Base-by-base conservation (phyloP, 345 rosid species). In the Laguncularia racemosa region DNA sequence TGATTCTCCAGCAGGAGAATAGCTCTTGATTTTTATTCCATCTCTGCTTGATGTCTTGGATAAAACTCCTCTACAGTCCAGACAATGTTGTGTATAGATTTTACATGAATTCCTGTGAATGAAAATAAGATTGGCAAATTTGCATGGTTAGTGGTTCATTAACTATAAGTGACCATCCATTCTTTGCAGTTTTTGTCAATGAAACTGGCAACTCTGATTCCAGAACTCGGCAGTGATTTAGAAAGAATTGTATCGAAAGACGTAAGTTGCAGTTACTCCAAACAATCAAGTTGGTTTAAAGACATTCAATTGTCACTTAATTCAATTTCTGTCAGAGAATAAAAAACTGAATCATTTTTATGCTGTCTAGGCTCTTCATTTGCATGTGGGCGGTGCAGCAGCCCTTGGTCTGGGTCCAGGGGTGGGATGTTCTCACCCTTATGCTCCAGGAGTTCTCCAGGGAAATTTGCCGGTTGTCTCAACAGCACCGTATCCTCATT, bases 151-250 rank as follows among this genome's bases (percentile, higher is more conserved):
- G 1, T 9, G 40, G 40, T 33, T 33, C 40, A 57, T 60, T 53
- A 17, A 48, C 8, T 46, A 17, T 14, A 28, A 46, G 20, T 67
- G 46, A 52, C 18, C 16, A 26, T 64, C 46, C 19, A 15, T 44
- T 23, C 55, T 50, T 55, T 72, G 73, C 83, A 92, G 98, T 92
- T 92, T 67, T 69, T 92, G 67, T 89, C 96, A 3, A 92, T 92
- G 98, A 92, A 89, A 78, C 98, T 92, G n/a, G 83, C 98, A 17
- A 83, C 98, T 19, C 95, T 89, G 57, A 85, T 84, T 67, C 96
- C 98, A 15, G 98, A 85, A 61, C 45, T 84, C 64, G 76, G 78
- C 73, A 55, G 77, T 46, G 93, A 84, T 60, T 59, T 83, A 48
- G 95, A 89, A 75, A 83, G 86, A 75, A 57, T 85, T 66, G 80